A percentile compares a stretch with the other conserved stretches of the same genome.
Conservation (phyloP, 2,329 filamentous ascomycete genomes). For the Arthroderma uncinatum region DNA sequence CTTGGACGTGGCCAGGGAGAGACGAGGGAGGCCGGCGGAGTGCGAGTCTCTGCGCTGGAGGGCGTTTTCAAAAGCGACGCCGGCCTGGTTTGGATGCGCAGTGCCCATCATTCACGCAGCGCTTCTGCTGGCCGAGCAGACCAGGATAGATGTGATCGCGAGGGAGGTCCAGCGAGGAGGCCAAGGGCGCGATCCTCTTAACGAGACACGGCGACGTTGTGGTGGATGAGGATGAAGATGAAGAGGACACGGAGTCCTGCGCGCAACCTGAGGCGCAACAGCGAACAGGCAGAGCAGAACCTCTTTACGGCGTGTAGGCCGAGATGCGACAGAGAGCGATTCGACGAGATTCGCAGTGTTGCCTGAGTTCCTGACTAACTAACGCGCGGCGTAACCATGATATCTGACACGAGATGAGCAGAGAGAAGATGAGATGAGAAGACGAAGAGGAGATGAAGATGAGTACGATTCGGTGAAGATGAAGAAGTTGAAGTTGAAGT, state of each 20-base stretch:
- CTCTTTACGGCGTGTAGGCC: no score
- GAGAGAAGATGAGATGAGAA: not conserved
- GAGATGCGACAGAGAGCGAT: not conserved
- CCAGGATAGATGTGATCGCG: not conserved
- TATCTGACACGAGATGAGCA: not conserved
- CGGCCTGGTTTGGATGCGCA: slow-evolving; percentile 11
- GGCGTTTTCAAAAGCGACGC: slow-evolving; percentile 9
- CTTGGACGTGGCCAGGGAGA: slow-evolving; percentile 20
- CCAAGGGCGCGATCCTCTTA: no score
- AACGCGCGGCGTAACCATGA: not conserved
- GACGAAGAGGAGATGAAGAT: not conserved
- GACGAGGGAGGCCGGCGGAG: slow-evolving; percentile 8
- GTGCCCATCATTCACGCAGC: slow-evolving; percentile 5
- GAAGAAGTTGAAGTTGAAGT: not conserved
- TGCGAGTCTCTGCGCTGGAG: slow-evolving; percentile 11
- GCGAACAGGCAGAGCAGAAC: no score
- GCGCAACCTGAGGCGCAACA: no score
- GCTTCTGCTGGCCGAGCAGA: not conserved
- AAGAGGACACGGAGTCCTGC: no score
- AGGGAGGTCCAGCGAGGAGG: not conserved
- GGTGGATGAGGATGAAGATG: no score
- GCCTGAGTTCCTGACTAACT: not conserved
- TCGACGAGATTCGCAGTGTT: no score
- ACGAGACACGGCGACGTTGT: no score
- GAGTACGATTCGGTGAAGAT: no score